phyloP scores from a whole-genome alignment of 2,329 filamentous ascomycete species.

The Periconia sp. region DNA sequence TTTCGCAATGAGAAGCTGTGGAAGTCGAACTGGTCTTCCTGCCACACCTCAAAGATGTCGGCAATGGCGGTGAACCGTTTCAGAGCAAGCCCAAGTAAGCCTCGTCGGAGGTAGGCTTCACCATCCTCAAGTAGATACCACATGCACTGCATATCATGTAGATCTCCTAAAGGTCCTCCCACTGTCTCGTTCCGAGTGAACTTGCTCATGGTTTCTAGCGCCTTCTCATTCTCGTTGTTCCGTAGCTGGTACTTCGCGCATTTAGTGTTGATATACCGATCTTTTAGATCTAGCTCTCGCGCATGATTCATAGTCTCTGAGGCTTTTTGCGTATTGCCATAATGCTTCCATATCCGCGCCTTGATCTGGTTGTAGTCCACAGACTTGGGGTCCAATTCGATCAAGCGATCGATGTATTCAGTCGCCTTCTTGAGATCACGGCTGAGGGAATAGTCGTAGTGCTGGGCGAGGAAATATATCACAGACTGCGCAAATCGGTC shows the following conservation, averaged over 20 bases:
- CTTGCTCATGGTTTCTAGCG: slow-evolving; percentile 85
- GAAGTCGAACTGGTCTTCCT: slow-evolving; percentile 99
- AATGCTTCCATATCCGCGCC: slow-evolving; percentile 92
- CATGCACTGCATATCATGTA: slow-evolving; percentile 97
- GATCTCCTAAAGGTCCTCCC: slow-evolving; percentile 85
- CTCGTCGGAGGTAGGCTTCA: slow-evolving; percentile 82
- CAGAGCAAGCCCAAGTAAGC: slow-evolving; percentile 81
- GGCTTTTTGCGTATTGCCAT: slow-evolving; percentile 78
- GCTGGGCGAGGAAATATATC: slow-evolving; percentile 92
- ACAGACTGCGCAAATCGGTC: slow-evolving; percentile 75
- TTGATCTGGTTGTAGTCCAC: slow-evolving; percentile 96
- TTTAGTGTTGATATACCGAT: slow-evolving; percentile 98
- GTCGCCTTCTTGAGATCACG: slow-evolving; percentile 82
- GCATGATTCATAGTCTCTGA: slow-evolving; percentile 88
- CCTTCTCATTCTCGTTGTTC: slow-evolving; percentile 87
- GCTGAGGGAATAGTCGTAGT: slow-evolving; percentile 92
- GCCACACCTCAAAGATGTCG: slow-evolving; percentile 96
- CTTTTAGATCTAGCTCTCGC: slow-evolving; percentile 82
- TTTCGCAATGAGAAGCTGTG: slow-evolving; percentile 97
- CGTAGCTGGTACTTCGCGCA: slow-evolving; percentile 95
- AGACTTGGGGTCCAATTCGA: slow-evolving; percentile 77
- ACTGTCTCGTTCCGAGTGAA: slow-evolving; percentile 92
- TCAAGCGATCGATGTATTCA: slow-evolving; percentile 81
- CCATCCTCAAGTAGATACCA: slow-evolving; percentile 98
- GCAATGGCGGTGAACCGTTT: slow-evolving; percentile 90